Conservation (phyloP, 345 rosid species). For the Gossypium anomalum region DNA sequence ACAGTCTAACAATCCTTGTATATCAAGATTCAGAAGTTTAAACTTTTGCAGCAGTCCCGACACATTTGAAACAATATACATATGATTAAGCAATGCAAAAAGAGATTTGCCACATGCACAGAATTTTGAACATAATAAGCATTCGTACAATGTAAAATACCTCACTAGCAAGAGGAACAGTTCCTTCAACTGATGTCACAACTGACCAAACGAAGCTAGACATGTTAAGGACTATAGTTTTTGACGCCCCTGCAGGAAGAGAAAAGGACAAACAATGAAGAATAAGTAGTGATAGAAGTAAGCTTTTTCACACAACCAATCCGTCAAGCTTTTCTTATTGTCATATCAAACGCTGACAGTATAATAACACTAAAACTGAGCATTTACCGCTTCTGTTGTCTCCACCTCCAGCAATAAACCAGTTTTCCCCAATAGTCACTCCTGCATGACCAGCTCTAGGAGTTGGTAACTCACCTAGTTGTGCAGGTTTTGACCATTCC, state of each 20-base stretch:
- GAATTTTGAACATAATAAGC: neutral
- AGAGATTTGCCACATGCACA: neutral
- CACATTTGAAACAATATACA: neutral
- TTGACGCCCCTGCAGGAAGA: conserved; percentile 70
- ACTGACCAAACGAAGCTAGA: conserved; percentile 92
- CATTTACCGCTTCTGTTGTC: conserved; percentile 90
- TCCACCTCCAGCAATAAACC: conserved; percentile 99
- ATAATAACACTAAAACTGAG: neutral
- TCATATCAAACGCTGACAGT: neutral
- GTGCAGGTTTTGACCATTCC: conserved; percentile 98
- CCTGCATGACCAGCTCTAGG: conserved; percentile 98
- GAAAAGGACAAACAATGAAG: conserved; percentile 12
- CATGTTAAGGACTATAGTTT: conserved; percentile 92
- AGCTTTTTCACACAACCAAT: neutral
- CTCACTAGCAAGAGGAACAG: conserved; percentile 96
- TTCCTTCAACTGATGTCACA: conserved; percentile 79
- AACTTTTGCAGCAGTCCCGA: neutral
- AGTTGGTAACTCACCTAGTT: conserved; percentile 81
- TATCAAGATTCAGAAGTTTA: neutral
- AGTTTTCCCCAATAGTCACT: conserved; percentile 89
- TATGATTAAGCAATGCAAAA: neutral
- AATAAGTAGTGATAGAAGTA: neutral
- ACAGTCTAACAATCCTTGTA: neutral
- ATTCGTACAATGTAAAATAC: conserved; percentile 33
- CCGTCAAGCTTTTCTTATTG: neutral